These are phyloP conservation scores for Prasinococcaceae sp. DNA, from an alignment of 139 green algal genomes.

Conservation along the genomic window DNA sequence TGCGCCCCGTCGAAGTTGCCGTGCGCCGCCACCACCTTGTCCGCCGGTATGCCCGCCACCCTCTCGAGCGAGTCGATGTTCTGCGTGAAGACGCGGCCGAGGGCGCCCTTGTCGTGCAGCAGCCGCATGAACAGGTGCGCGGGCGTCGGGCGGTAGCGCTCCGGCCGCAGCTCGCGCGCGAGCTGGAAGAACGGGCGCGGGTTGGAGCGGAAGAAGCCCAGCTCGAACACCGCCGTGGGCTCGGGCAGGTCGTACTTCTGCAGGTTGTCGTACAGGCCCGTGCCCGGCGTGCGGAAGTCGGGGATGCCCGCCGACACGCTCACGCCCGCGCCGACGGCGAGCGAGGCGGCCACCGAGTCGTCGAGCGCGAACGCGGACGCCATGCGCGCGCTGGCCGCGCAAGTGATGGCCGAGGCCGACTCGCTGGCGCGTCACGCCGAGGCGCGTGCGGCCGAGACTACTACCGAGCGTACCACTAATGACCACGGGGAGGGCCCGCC, in stretches of 20 bases:
- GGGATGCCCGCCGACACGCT: conserved; percentile 42
- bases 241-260: conserved; percentile 37
- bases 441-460: too few relatives aligned
- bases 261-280: conserved; percentile 24
- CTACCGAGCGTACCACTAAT: too few relatives aligned
- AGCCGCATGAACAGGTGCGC: conserved; percentile 66
- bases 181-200: conserved; percentile 57
- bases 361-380: too few relatives aligned
- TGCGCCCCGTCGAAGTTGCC: conserved; percentile 63
- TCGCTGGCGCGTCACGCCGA: too few relatives aligned
- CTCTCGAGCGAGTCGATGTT: conserved; percentile 51
- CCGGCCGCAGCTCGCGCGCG: conserved; percentile 47
- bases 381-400: too few relatives aligned
- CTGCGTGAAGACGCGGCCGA: conserved; percentile 51
- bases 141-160: conserved; percentile 50
- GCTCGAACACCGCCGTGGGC: conserved; percentile 57
- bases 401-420: too few relatives aligned
- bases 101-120: conserved; percentile 66
- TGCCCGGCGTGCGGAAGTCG: conserved; percentile 42
- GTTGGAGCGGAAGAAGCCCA: conserved; percentile 47
- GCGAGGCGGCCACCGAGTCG: too few relatives aligned
- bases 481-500: too few relatives aligned
- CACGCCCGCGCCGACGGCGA: conserved; percentile 57
- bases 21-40: conserved; percentile 58
- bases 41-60: conserved; percentile 36